Evolutionary conservation across 116 monocot species (phyloP).

Genomic region (Zostera marina): DNA sequence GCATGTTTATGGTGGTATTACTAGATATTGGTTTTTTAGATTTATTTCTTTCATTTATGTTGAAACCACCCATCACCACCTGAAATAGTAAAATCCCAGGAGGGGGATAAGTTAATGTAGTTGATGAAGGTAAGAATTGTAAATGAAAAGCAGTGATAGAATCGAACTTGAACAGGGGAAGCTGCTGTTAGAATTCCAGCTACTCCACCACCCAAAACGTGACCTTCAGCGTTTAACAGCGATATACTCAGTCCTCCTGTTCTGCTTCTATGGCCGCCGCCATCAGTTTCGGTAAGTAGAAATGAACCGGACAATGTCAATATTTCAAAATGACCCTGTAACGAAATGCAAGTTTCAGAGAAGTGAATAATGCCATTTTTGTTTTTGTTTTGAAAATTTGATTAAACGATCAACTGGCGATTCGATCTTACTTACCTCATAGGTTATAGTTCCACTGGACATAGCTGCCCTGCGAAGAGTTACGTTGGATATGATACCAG

Average conservation of each 20-base stretch:
- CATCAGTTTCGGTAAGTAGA: conserved; percentile 49
- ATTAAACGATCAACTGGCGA: neutral
- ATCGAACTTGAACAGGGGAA: conserved; percentile 54
- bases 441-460: conserved; percentile 94
- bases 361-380: too few species aligned
- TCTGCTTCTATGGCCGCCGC: conserved; percentile 58
- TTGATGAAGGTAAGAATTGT: neutral
- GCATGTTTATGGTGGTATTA: neutral
- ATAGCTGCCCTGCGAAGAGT: conserved; percentile 88
- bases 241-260: conserved; percentile 66
- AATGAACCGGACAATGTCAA: conserved; percentile 63
- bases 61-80: neutral
- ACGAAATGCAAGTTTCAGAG: neutral
- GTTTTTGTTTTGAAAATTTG: too few species aligned
- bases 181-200: conserved; percentile 65
- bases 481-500: conserved; percentile 96
- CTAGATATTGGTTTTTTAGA: neutral
- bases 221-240: conserved; percentile 60
- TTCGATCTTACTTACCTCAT: conserved; percentile 44
- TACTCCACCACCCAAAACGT: conserved; percentile 76
- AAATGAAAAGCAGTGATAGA: neutral
- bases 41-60: neutral
- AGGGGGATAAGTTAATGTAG: neutral
- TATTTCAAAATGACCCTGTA: conserved; percentile 72
- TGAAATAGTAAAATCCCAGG: neutral